Conservation (phyloP, 306 rosid species). For the Malus asiatica region DNA sequence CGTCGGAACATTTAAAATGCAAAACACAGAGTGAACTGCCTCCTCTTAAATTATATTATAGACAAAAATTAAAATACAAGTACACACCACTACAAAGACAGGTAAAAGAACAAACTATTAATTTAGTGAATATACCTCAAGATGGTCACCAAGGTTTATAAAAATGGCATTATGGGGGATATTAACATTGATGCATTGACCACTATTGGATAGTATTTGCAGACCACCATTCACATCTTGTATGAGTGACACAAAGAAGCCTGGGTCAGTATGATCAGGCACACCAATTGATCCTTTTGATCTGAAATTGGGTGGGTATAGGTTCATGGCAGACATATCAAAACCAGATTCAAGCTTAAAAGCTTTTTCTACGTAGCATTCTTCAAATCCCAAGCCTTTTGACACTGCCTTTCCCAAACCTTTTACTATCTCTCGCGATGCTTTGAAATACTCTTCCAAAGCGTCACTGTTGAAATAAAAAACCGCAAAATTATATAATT, state of each 20-base stretch:
- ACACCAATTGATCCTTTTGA: conserved; percentile 31
- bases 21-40: too few relatives aligned
- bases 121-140: conserved; percentile 29
- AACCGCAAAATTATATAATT: neutral
- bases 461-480: conserved; percentile 16
- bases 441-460: conserved; percentile 27
- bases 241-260: conserved; percentile 36
- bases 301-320: conserved; percentile 36
- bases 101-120: too few relatives aligned
- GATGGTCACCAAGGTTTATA: conserved; percentile 50
- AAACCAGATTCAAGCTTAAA: conserved; percentile 37
- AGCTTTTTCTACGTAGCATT: conserved; percentile 41
- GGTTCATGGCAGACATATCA: conserved; percentile 44
- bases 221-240: conserved; percentile 58
- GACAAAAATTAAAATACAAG: too few relatives aligned
- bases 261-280: conserved; percentile 48
- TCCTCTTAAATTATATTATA: too few relatives aligned
- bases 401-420: conserved; percentile 42
- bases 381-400: conserved; percentile 38
- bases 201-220: conserved; percentile 38
- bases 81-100: too few relatives aligned
- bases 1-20: too few relatives aligned
- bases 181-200: conserved; percentile 36
- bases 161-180: conserved; percentile 48
- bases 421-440: conserved; percentile 15